Evolutionary conservation across 192 early-diverging fungal genomes (phyloP).

Genomic region (Coemansia umbellata): DNA sequence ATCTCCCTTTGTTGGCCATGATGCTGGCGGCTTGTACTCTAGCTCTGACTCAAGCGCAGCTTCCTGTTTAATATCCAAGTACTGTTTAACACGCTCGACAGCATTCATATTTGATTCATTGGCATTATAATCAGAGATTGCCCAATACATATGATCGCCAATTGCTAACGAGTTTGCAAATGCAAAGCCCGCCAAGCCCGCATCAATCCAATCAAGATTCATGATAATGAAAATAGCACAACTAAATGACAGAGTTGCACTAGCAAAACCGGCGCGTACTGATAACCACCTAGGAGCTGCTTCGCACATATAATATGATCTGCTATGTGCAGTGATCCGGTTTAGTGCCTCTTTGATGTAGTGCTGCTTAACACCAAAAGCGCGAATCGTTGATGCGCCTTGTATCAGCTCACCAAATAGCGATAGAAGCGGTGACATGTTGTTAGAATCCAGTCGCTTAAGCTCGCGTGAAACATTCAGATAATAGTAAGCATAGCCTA

Average conservation of each 20-base stretch:
- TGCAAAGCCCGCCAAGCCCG: constrained; percentile 83
- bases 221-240: constrained; percentile 65
- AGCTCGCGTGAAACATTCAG: constrained; percentile 77
- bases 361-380: constrained; percentile 72
- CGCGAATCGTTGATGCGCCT: constrained; percentile 78
- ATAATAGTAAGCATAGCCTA: constrained; percentile 65
- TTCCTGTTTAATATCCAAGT: constrained; percentile 78
- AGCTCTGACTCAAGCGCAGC: constrained; percentile 23
- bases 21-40: constrained; percentile 45
- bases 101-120: constrained; percentile 86
- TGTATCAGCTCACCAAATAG: constrained; percentile 77
- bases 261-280: constrained; percentile 73
- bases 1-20: constrained; percentile 72
- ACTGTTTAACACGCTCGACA: constrained; percentile 90
- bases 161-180: constrained; percentile 83
- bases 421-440: constrained; percentile 70
- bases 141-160: constrained; percentile 72
- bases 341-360: constrained; percentile 62
- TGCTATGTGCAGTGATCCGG: constrained; percentile 72
- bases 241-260: constrained; percentile 70
- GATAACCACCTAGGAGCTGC: constrained; percentile 86
- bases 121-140: constrained; percentile 68
- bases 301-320: constrained; percentile 83
- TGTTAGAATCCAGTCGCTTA: constrained; percentile 79
- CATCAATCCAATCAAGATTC: constrained; percentile 57